Evolutionary conservation across 345 rosid species (phyloP).

Genomic region (Heritiera littoralis): DNA sequence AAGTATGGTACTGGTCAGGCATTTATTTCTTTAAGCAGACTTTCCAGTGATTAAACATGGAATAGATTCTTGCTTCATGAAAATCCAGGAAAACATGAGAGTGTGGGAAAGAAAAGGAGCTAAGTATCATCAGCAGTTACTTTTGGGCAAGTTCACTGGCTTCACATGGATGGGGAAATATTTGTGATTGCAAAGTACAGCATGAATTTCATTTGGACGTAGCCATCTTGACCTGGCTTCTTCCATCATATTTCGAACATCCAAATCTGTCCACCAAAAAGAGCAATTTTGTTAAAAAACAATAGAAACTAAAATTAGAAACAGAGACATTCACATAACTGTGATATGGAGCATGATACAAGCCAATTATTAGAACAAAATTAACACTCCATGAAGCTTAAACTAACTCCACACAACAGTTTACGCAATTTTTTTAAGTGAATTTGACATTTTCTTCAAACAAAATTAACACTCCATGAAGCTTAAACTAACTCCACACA

Average conservation of each 20-base stretch:
- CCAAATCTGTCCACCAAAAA: constrained; percentile 64
- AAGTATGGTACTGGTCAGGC: neutral
- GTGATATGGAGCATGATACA: neutral
- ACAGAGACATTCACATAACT: neutral
- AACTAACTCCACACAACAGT: constrained; percentile 7
- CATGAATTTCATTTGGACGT: constrained; percentile 94
- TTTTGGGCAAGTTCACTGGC: constrained; percentile 76
- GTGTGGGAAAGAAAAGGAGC: neutral
- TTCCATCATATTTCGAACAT: constrained; percentile 57
- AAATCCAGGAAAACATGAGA: constrained; percentile 1
- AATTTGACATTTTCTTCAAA: neutral
- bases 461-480: constrained; percentile 3
- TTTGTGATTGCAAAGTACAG: constrained; percentile 71
- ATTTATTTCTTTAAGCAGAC: neutral
- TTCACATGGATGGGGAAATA: constrained; percentile 72
- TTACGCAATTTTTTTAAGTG: neutral
- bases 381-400: neutral
- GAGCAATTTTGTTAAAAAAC: neutral
- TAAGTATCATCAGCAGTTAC: constrained; percentile 42
- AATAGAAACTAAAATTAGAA: neutral
- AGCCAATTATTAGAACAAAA: constrained; percentile 3
- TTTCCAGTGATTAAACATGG: neutral
- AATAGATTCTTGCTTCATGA: constrained; percentile 11
- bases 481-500: neutral
- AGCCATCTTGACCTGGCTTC: constrained; percentile 92